phyloP scores from a whole-genome alignment of 768 basidiomycete species.

The Kwoniella pini region DNA sequence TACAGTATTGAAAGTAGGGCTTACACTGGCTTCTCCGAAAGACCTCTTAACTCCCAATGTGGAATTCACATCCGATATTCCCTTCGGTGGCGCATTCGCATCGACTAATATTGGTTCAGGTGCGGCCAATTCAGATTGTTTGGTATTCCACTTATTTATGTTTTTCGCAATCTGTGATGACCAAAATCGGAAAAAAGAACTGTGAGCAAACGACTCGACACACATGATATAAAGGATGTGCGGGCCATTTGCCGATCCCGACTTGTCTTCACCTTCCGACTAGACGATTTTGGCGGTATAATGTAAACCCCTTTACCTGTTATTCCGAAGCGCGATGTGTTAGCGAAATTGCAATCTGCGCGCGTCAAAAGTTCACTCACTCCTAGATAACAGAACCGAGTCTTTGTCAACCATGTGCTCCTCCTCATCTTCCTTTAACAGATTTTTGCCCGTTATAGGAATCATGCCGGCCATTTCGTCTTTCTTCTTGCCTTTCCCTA shows the following conservation, averaged over 20 bases:
- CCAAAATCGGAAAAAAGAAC: constrained; percentile 1
- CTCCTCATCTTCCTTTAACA: constrained; percentile 44
- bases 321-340: not conserved
- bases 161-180: constrained; percentile 73
- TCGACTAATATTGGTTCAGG: constrained; percentile 17
- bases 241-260: constrained; percentile 6
- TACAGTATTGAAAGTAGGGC: too few relatives aligned
- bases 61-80: constrained; percentile 43
- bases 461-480: constrained; percentile 27
- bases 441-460: constrained; percentile 26
- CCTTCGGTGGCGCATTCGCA: constrained; percentile 21
- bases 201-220: constrained; percentile 9
- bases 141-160: constrained; percentile 96
- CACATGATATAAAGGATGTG: constrained; percentile 7
- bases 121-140: constrained; percentile 73
- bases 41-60: constrained; percentile 24
- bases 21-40: constrained; percentile 11
- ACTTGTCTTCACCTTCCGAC: constrained; percentile 47
- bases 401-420: constrained; percentile 39
- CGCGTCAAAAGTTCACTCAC: constrained; percentile 25
- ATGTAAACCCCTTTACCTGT: constrained; percentile 62
- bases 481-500: constrained; percentile 23
- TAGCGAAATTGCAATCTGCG: not conserved
- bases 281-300: constrained; percentile 71
- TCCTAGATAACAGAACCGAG: constrained; percentile 42